Conservation (phyloP, 2,329 filamentous ascomycete genomes). For the Pseudogymnoascus verrucosus region DNA sequence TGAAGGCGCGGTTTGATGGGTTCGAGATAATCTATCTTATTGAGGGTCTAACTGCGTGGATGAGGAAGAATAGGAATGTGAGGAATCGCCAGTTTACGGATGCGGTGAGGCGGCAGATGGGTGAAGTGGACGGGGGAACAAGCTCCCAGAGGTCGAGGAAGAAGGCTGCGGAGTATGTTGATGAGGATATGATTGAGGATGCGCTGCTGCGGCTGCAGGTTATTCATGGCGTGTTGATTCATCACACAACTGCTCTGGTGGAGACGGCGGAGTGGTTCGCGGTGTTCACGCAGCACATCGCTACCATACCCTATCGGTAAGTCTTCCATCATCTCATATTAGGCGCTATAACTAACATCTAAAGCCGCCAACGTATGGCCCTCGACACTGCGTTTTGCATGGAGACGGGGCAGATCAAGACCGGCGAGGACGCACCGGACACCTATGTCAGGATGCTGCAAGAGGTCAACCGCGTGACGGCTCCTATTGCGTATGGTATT, state of each 20-base stretch:
- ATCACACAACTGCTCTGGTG: constrained; percentile 52
- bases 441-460: constrained; percentile 70
- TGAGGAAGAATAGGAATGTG: constrained; percentile 58
- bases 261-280: constrained; percentile 68
- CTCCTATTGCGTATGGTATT: constrained; percentile 64
- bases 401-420: constrained; percentile 67
- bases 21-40: constrained; percentile 61
- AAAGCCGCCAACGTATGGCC: constrained; percentile 35
- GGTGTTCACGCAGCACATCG: constrained; percentile 70
- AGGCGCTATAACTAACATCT: background rate
- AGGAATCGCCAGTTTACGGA: constrained; percentile 62
- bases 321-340: constrained; percentile 2
- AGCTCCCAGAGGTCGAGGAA: constrained; percentile 18
- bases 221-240: constrained; percentile 56
- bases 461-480: constrained; percentile 64
- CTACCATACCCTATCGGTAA: constrained; percentile 63
- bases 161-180: constrained; percentile 43
- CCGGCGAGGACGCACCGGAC: constrained; percentile 56
- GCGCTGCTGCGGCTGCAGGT: constrained; percentile 64
- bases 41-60: constrained; percentile 59
- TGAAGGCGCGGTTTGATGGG: constrained; percentile 45
- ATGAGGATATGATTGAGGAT: constrained; percentile 63
- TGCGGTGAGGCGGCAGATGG: constrained; percentile 46
- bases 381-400: constrained; percentile 63
- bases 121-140: constrained; percentile 27